Conservation (phyloP, 2,329 filamentous ascomycete species). For the Parastagonospora nodorum region DNA sequence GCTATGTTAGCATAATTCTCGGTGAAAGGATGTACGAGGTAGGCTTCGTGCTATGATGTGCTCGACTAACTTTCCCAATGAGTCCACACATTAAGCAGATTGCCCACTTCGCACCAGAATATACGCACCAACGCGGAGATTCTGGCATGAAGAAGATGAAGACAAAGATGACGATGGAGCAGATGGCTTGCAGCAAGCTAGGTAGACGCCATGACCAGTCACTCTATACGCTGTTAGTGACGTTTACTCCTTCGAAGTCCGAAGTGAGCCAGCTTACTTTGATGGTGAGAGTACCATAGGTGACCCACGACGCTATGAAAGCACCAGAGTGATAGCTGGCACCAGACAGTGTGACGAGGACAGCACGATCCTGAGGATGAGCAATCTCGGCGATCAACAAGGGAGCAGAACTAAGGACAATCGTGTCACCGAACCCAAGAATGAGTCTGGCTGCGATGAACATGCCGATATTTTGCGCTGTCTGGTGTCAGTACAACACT, state of each 20-base stretch:
- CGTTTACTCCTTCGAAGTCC: background rate
- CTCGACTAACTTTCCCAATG: no score
- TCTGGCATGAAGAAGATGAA: conserved; percentile 55
- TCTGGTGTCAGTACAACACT: background rate
- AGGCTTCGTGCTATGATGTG: no score
- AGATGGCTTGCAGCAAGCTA: conserved; percentile 55
- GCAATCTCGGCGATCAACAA: conserved; percentile 53
- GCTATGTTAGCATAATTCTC: no score
- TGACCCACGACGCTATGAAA: conserved; percentile 40
- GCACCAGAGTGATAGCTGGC: conserved; percentile 46
- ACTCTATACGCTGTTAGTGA: conserved; percentile 26
- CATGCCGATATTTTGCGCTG: conserved; percentile 32
- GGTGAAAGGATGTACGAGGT: no score
- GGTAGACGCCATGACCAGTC: conserved; percentile 59
- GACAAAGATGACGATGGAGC: conserved; percentile 50
- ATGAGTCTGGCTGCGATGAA: conserved; percentile 34
- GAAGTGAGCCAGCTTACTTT: background rate
- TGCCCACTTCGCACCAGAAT: no score
- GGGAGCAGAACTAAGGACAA: conserved; percentile 30
- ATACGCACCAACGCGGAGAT: conserved; percentile 58
- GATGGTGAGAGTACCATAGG: conserved; percentile 15
- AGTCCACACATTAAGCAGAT: no score
- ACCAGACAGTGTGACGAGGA: conserved; percentile 35
- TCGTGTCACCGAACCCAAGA: conserved; percentile 33
- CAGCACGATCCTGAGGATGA: conserved; percentile 40